Conservation (phyloP, 2,329 filamentous ascomycete genomes). For the Coniella vitis region DNA sequence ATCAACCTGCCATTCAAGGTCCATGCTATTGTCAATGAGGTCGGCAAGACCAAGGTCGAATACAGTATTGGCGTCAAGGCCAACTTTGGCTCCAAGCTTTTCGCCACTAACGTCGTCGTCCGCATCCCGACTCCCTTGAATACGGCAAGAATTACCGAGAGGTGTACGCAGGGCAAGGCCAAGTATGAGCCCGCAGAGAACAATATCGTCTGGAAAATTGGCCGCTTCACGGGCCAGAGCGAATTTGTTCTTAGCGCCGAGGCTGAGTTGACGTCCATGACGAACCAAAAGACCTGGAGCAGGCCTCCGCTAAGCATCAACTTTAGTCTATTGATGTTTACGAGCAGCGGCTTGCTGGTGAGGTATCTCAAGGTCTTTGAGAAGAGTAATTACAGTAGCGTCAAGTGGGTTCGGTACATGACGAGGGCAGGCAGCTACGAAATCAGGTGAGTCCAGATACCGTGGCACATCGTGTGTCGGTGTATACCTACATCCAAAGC, state of each 20-base stretch:
- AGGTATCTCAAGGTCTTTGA: conserved; percentile 98
- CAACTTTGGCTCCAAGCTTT: conserved; percentile 93
- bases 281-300: conserved; percentile 95
- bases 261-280: conserved; percentile 91
- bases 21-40: conserved; percentile 95
- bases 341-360: conserved; percentile 84
- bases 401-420: conserved; percentile 99
- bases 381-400: conserved; percentile 97
- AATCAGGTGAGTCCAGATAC: conserved; percentile 62
- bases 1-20: conserved; percentile 99
- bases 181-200: conserved; percentile 99
- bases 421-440: conserved; percentile 96
- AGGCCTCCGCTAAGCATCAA: conserved; percentile 84
- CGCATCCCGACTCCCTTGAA: conserved; percentile 94
- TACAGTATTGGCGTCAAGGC: conserved; percentile 97
- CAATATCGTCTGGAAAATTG: conserved; percentile 98
- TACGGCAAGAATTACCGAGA: conserved; percentile 86
- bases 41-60: conserved; percentile 95
- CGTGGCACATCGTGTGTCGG: no score
- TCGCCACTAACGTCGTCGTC: conserved; percentile 92
- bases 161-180: conserved; percentile 91
- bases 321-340: conserved; percentile 97
- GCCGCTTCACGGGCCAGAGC: conserved; percentile 95
- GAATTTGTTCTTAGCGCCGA: conserved; percentile 94
- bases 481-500: no score